A percentile compares a stretch with the other conserved stretches of the same genome.
phyloP scores from a whole-genome alignment of 441 rosid species.

The Hypseocharis bilobata region DNA sequence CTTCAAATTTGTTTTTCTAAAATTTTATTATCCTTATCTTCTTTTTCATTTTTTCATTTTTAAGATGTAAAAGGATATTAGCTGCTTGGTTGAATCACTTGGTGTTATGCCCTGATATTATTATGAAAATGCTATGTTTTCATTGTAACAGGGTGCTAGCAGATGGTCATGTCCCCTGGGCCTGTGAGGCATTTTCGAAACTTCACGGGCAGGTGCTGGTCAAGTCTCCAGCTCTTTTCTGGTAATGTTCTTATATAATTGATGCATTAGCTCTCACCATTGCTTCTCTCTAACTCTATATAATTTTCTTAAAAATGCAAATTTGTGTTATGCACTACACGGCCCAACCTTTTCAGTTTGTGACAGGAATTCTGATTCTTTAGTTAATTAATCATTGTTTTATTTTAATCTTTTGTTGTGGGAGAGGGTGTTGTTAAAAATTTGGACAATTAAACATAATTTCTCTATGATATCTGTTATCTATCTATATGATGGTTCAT shows the following conservation, averaged over 20 bases:
- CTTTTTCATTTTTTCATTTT: not conserved
- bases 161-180: conserved; percentile 49
- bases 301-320: not conserved
- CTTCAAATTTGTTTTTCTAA: conserved; percentile 5
- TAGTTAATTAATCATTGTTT: not conserved
- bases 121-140: conserved; percentile 4
- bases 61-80: conserved; percentile 11
- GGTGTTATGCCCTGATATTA: not conserved
- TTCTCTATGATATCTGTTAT: too few species aligned
- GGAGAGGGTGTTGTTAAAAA: too few species aligned
- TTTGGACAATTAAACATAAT: too few species aligned
- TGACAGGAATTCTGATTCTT: not conserved
- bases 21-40: conserved; percentile 3
- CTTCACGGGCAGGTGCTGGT: conserved; percentile 32
- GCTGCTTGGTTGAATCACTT: conserved; percentile 11
- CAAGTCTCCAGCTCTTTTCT: conserved; percentile 33
- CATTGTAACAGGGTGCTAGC: conserved; percentile 37
- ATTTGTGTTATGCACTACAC: not conserved
- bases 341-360: not conserved
- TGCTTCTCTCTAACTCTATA: not conserved
- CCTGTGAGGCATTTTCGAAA: conserved; percentile 44
- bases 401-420: not conserved
- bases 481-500: too few species aligned
- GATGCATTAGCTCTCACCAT: not conserved
- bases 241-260: conserved; percentile 25